phyloP scores from a whole-genome alignment of 805 yeast species.

The Myxozyma sirexii region DNA sequence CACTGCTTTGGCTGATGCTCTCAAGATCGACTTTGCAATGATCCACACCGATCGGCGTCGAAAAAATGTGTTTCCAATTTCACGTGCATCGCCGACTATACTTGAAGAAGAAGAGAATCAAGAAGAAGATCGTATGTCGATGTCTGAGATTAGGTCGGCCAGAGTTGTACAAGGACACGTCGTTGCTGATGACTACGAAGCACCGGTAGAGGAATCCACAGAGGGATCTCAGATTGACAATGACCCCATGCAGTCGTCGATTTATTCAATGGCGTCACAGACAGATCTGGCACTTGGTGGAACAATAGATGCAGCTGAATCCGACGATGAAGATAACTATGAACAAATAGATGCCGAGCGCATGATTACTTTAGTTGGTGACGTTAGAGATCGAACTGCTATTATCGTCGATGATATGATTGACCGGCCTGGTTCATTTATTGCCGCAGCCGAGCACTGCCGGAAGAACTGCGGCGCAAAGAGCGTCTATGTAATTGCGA shows the following conservation, averaged over 20 bases:
- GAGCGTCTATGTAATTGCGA: constrained; percentile 84
- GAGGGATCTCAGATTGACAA: constrained; percentile 38
- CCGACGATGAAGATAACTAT: constrained; percentile 86
- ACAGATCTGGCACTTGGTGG: constrained; percentile 71
- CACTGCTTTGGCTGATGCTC: constrained; percentile 94
- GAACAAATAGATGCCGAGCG: constrained; percentile 51
- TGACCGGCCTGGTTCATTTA: constrained; percentile 90
- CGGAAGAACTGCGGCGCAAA: constrained; percentile 95
- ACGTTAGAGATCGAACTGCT: constrained; percentile 88
- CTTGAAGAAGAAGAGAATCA: constrained; percentile 26
- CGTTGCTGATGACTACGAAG: constrained; percentile 76
- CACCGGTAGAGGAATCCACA: constrained; percentile 41
- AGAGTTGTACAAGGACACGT: constrained; percentile 96
- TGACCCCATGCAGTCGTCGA: constrained; percentile 40
- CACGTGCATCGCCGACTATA: constrained; percentile 37
- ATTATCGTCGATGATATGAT: constrained; percentile 96
- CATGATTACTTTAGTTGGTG: constrained; percentile 91
- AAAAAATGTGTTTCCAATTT: constrained; percentile 61
- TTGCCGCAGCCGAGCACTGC: constrained; percentile 98
- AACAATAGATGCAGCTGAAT: constrained; percentile 68
- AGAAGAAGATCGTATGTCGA: constrained; percentile 38
- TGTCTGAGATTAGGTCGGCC: constrained; percentile 82
- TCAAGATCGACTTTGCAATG: constrained; percentile 97
- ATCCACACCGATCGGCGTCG: constrained; percentile 97
- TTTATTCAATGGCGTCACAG: constrained; percentile 34